Evolutionary conservation across 192 early-diverging fungal genomes (phyloP), one percentile per base, ranked within the genome.

Genomic region (Backusella sp.): DNA sequence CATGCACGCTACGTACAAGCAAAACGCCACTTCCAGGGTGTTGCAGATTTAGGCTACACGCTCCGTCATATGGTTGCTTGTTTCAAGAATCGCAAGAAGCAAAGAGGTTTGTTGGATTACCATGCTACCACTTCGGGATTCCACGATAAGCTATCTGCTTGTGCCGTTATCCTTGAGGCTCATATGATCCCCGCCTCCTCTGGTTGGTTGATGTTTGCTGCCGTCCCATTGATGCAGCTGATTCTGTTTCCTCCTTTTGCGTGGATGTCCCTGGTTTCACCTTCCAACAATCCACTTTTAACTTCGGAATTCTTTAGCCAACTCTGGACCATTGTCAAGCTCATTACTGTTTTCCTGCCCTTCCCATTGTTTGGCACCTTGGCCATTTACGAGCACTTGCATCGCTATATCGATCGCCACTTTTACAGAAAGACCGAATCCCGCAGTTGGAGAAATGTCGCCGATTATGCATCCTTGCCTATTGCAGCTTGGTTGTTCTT

Each of bases 1-100:
- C 73, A 80, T 42, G 90, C 90, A n/a, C 85, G 92, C 19, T 94
- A 89, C 77, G 78, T 85, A 12, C 92, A 94, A 78, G 92, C 90
- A 53, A 90, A 87, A 67, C 86, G 92, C 11, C 92, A 94, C 73
- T 80, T 90, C 75, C 91, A 90, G 84, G 92, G 92, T 12, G 89
- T 90, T 21, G 85, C 91, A 19, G 92, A 94, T 85, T 86, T 88
- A 6, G 90, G 88, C 9, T 94, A 91, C 76, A 82, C 87, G 1
- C 46, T 62, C 56, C 56, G 23, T 28, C 56, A 62, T 23, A 62
- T 62, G 56, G 56, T 62, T 2, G 26, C 56, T 3, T 62, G 56
- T 62, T 62, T 94, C 32, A 79, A 78, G 46, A 79, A 69, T 23
- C 28, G 56, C 28, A 62, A 62, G 56, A 62, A 62, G 26, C 56